phyloP scores from a whole-genome alignment of 371 early-diverging fungal species.

The Actinomortierella wolfii region DNA sequence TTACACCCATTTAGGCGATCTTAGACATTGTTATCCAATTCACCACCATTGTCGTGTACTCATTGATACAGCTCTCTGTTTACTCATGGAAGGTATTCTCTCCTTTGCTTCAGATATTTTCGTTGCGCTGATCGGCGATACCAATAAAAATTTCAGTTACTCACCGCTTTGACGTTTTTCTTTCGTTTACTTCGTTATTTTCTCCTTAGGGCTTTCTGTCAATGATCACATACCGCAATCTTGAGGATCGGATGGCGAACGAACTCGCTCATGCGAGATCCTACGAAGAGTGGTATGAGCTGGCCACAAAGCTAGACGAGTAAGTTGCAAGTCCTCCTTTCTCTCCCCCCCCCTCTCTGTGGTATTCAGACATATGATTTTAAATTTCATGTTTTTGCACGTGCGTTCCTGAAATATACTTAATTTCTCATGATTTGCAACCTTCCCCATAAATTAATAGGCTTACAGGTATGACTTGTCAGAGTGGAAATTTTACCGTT shows the following conservation, averaged over 20 bases:
- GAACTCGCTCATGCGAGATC: constrained; percentile 51
- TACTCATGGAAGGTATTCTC: constrained; percentile 41
- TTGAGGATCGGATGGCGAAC: constrained; percentile 48
- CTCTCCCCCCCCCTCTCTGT: constrained; percentile 1
- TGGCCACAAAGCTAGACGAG: constrained; percentile 63
- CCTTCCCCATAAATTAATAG: constrained; percentile 2
- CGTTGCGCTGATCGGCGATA: background rate
- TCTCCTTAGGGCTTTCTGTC: constrained; percentile 40
- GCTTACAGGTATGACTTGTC: constrained; percentile 2
- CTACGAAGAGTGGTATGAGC: constrained; percentile 64
- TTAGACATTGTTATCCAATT: constrained; percentile 16
- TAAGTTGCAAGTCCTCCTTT: constrained; percentile 27
- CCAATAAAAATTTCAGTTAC: background rate
- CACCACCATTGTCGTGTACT: constrained; percentile 16
- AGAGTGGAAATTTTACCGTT: background rate
- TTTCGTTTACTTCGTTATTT: background rate
- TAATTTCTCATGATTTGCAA: constrained; percentile 6
- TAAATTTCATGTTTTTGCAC: constrained; percentile 6
- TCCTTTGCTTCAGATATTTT: background rate
- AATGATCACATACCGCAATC: constrained; percentile 25
- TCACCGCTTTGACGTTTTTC: background rate
- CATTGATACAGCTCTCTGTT: constrained; percentile 28
- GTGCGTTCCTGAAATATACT: constrained; percentile 12
- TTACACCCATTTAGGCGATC: too few relatives aligned
- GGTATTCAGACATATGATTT: background rate